Percentiles rank a stretch among this genome's conserved stretches.
phyloP scores from a whole-genome alignment of 768 basidiomycete species.

The Tricholoma terreum region DNA sequence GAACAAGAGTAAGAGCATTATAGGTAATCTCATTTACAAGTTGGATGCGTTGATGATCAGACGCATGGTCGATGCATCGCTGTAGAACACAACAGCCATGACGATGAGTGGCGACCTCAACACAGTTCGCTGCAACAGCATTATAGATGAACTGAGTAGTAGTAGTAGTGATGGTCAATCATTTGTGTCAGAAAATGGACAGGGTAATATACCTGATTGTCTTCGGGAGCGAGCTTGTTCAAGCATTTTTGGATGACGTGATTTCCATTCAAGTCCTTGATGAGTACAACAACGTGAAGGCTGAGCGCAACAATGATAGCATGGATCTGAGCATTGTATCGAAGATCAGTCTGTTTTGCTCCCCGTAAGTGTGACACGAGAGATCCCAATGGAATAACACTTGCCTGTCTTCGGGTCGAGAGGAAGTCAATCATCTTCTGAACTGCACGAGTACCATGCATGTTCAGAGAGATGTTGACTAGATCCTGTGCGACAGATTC shows the following conservation, averaged over 20 bases:
- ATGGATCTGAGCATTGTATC: constrained; percentile 90
- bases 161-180: not conserved
- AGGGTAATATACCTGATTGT: constrained; percentile 75
- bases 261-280: constrained; percentile 97
- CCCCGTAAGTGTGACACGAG: constrained; percentile 51
- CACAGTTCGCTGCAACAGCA: constrained; percentile 97
- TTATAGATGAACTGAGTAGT: constrained; percentile 89
- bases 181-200: not conserved
- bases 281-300: constrained; percentile 96
- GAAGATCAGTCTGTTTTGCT: constrained; percentile 66
- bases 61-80: constrained; percentile 97
- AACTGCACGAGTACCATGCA: constrained; percentile 99
- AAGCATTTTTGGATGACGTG: constrained; percentile 99
- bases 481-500: constrained; percentile 97
- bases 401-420: constrained; percentile 89
- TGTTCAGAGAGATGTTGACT: constrained; percentile 97
- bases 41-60: constrained; percentile 91
- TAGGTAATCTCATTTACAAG: constrained; percentile 99
- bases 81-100: constrained; percentile 99
- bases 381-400: constrained; percentile 33
- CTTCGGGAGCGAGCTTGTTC: constrained; percentile 96
- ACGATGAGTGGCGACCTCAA: constrained; percentile 96
- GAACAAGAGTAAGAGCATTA: constrained; percentile 95
- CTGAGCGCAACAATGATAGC: constrained; percentile 96
- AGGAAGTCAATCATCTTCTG: constrained; percentile 99